These are phyloP conservation scores for Elsinoe fawcettii DNA, from an alignment of 2,329 filamentous ascomycete species.

Conservation along the genomic window DNA sequence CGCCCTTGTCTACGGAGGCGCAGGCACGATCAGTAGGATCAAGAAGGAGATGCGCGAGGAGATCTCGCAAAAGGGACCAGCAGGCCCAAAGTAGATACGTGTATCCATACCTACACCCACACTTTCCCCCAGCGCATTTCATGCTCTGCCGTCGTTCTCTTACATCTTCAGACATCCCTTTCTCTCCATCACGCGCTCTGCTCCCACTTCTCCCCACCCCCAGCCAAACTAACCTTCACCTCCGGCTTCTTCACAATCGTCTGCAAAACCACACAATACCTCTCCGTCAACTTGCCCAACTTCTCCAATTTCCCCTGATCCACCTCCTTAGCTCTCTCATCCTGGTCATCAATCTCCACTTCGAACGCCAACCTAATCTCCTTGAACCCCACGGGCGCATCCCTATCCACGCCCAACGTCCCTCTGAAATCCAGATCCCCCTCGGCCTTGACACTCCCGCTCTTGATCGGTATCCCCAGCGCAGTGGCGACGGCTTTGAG, in stretches of 20 bases:
- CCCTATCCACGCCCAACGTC: conserved; percentile 42
- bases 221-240: conserved; percentile 29
- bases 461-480: conserved; percentile 37
- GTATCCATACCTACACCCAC: too few relatives aligned
- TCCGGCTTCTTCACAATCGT: conserved; percentile 33
- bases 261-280: conserved; percentile 42
- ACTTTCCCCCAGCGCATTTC: too few relatives aligned
- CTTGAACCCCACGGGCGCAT: conserved; percentile 42
- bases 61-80: conserved; percentile 22
- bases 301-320: conserved; percentile 38
- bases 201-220: conserved; percentile 24
- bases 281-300: conserved; percentile 42
- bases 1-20: conserved; percentile 56
- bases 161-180: too few relatives aligned
- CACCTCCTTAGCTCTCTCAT: conserved; percentile 29
- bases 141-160: conserved; percentile 17
- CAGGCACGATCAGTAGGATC: conserved; percentile 51
- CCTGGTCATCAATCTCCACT: conserved; percentile 31
- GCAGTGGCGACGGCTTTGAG: conserved; percentile 45
- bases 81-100: conserved; percentile 2
- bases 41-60: conserved; percentile 44
- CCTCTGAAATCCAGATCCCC: conserved; percentile 45
- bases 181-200: conserved; percentile 26
- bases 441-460: conserved; percentile 37
- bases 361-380: conserved; percentile 40